A percentile compares a stretch with the other conserved stretches of the same genome.
These are phyloP conservation scores for Strigomonas culicis DNA, from an alignment of 208 protist species.

Conservation along the genomic window DNA sequence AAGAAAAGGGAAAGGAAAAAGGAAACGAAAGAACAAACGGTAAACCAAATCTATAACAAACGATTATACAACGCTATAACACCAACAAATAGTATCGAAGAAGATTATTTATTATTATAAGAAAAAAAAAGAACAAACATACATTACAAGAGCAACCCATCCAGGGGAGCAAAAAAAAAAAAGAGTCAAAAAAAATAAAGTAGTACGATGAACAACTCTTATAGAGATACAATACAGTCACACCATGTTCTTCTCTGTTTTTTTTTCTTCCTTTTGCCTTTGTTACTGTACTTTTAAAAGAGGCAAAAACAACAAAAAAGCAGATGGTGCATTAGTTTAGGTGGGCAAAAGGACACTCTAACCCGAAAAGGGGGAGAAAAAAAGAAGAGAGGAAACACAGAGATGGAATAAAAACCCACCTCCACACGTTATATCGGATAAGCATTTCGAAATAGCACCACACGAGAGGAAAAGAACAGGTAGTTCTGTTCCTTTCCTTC, in stretches of 20 bases:
- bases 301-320: slow-evolving; percentile 5
- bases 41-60: not conserved
- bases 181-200: slow-evolving; percentile 14
- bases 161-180: slow-evolving; percentile 12
- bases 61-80: no score
- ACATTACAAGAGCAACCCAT: not conserved
- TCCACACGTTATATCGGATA: no score
- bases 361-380: no score
- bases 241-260: not conserved
- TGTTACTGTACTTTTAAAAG: slow-evolving; percentile 3
- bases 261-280: slow-evolving; percentile 7
- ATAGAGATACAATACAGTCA: slow-evolving; percentile 12
- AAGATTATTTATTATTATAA: slow-evolving; percentile 8
- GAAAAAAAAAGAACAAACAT: slow-evolving; percentile 22
- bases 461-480: no score
- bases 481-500: not conserved
- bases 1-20: slow-evolving; percentile 1
- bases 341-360: no score
- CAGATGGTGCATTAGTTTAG: not conserved
- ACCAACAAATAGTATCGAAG: no score
- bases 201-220: not conserved
- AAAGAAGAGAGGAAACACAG: no score
- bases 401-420: no score
- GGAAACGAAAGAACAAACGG: slow-evolving; percentile 1
- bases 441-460: no score